These are phyloP conservation scores for Teunomyces barrocoloradensis DNA, from an alignment of 805 yeast genomes.

Conservation along the genomic window DNA sequence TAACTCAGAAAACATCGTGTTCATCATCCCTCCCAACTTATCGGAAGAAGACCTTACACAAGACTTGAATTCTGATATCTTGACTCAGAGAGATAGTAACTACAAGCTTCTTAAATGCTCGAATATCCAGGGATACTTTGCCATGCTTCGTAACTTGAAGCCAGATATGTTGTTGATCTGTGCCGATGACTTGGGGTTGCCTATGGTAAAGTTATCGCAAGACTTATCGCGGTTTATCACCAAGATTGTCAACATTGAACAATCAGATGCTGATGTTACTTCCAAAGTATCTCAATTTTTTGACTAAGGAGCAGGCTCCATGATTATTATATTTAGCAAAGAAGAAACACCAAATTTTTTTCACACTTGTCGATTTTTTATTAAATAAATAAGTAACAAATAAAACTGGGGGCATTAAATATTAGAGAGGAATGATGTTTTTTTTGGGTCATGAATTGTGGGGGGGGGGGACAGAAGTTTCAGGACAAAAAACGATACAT, in stretches of 20 bases:
- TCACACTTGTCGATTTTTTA: constrained; percentile 2
- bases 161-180: constrained; percentile 43
- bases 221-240: constrained; percentile 39
- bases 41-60: constrained; percentile 34
- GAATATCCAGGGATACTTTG: constrained; percentile 41
- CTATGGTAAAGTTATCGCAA: constrained; percentile 23
- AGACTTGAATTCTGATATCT: constrained; percentile 9
- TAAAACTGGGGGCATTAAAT: neutral
- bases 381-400: constrained; percentile 2
- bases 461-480: neutral
- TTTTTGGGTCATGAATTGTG: neutral
- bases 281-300: constrained; percentile 21
- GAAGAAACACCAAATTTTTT: neutral
- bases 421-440: neutral
- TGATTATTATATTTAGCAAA: neutral
- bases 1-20: constrained; percentile 39
- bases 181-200: constrained; percentile 40
- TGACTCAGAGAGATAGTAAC: constrained; percentile 16
- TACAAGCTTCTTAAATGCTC: constrained; percentile 39
- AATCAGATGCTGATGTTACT: constrained; percentile 20
- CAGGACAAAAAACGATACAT: neutral
- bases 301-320: constrained; percentile 6
- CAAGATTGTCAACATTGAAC: constrained; percentile 31
- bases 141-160: constrained; percentile 35
- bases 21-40: constrained; percentile 43